Base-by-base conservation (phyloP, 768 basidiomycete species). In the Rhodotorula diobovata region DNA sequence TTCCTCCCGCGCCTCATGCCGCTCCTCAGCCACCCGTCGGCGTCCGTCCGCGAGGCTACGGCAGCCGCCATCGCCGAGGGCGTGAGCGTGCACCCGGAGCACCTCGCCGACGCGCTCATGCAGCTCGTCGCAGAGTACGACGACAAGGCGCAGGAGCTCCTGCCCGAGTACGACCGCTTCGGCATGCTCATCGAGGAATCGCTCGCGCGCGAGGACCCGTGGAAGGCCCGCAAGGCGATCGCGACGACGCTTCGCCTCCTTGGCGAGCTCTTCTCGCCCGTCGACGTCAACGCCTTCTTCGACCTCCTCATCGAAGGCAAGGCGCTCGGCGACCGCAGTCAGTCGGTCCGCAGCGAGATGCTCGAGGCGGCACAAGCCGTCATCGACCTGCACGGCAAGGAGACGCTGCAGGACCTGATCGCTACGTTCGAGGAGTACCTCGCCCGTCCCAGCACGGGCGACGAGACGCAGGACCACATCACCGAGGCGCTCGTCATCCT, bases 401-500 rank as follows among this genome's bases (percentile, higher is more conserved):
- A 83, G 34, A 85, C 85, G 37, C 84, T 96, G 18, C 84, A 89
- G 25, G 84, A 84, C 2, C 85, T 99, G 53, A 90, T 98, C 72
- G 82, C 84, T 23, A 84, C 88, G 68, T 97, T 98, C 76, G 93
- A 98, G 81, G 81, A 81, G 0, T 88, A 90, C 79, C 85, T 98
- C 18, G 66, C 84, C 80, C 1, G 80, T 76, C 46, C 78, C 78
- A 35, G 77, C 70, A 37, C 81, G 81, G 50, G 80, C 85, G 12
- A 83, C 82, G 62, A 81, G 78, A 85, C 87, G 0, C 87, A 86
- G 10, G 95, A 98, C 78, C 87, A 88, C 71, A 90, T 94, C 81
- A 91, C 94, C 74, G 95, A 98, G 78, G 93, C 93, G 0, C 89
- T 95, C 11, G 89, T 98, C 67, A 93, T 98, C 77, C 84, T 97